Conservation (phyloP, 108 stramenopile species). For the Epithemia pelagica region DNA sequence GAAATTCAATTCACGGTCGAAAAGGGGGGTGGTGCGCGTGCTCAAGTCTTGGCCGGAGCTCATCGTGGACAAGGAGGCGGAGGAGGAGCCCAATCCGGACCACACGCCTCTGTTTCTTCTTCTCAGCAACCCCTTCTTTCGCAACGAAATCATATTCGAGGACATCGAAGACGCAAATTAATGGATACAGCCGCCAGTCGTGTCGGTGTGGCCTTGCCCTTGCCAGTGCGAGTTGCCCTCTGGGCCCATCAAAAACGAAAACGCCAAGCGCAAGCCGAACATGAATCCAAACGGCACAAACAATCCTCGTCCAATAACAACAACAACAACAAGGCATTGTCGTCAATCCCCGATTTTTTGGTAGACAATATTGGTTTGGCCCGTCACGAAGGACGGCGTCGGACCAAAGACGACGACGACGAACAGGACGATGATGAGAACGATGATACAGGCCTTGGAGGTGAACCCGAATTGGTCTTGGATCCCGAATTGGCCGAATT, state of each 20-base stretch:
- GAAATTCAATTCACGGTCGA: constrained; percentile 82
- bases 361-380: constrained; percentile 58
- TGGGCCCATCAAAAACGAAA: constrained; percentile 39
- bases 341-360: constrained; percentile 38
- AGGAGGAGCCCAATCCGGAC: not conserved
- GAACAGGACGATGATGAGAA: constrained; percentile 35
- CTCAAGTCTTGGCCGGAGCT: constrained; percentile 61
- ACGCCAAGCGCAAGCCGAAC: constrained; percentile 27
- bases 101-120: too few relatives aligned
- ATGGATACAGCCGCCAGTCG: constrained; percentile 80
- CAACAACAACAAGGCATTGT: constrained; percentile 17
- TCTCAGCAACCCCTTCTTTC: too few relatives aligned
- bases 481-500: constrained; percentile 51
- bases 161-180: constrained; percentile 49
- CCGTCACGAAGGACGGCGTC: constrained; percentile 5
- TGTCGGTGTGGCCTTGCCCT: constrained; percentile 59
- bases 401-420: constrained; percentile 37
- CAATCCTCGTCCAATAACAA: constrained; percentile 11
- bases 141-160: too few relatives aligned
- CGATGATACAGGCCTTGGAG: not conserved
- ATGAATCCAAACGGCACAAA: constrained; percentile 21
- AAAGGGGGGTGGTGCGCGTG: constrained; percentile 79
- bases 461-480: constrained; percentile 17
- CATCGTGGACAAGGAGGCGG: not conserved
- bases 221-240: constrained; percentile 23